phyloP scores from a whole-genome alignment of 2,329 filamentous ascomycete genomes.

The Grosmannia clavigera region DNA sequence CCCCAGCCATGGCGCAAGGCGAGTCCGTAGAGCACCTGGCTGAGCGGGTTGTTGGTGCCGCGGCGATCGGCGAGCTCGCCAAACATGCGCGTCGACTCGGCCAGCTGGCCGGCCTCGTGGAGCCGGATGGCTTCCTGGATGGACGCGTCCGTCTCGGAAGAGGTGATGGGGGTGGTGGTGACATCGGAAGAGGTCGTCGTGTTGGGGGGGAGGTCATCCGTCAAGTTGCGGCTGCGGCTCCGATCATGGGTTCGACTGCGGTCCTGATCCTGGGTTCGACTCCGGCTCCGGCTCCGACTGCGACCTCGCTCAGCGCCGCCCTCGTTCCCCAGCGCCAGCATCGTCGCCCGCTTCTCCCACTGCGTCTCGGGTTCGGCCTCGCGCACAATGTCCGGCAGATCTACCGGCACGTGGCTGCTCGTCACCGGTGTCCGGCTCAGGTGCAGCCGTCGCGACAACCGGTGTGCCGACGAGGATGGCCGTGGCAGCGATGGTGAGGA shows the following conservation, averaged over 20 bases:
- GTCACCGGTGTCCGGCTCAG: constrained; percentile 44
- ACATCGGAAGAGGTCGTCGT: too few relatives aligned
- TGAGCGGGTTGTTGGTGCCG: constrained; percentile 82
- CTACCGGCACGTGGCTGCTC: constrained; percentile 63
- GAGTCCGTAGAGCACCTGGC: constrained; percentile 90
- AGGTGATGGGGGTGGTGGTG: constrained; percentile 8
- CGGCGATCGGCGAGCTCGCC: constrained; percentile 68
- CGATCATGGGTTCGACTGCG: too few relatives aligned
- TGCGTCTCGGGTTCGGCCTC: constrained; percentile 43
- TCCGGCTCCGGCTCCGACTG: too few relatives aligned
- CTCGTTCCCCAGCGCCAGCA: constrained; percentile 58
- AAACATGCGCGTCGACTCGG: constrained; percentile 75
- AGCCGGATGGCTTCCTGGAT: constrained; percentile 94
- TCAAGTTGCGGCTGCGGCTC: too few relatives aligned
- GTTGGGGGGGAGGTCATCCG: too few relatives aligned
- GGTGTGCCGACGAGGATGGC: constrained; percentile 18
- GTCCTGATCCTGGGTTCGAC: neutral
- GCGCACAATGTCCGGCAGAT: constrained; percentile 62
- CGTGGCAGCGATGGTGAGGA: constrained; percentile 18
- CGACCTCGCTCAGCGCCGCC: neutral
- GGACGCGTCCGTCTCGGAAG: constrained; percentile 20
- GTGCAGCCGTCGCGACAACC: constrained; percentile 60
- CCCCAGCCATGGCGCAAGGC: constrained; percentile 92
- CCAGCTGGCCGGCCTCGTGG: constrained; percentile 74
- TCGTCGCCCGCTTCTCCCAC: constrained; percentile 92